phyloP scores from a whole-genome alignment of 805 yeast genomes.

The Candida qinlingensis region DNA sequence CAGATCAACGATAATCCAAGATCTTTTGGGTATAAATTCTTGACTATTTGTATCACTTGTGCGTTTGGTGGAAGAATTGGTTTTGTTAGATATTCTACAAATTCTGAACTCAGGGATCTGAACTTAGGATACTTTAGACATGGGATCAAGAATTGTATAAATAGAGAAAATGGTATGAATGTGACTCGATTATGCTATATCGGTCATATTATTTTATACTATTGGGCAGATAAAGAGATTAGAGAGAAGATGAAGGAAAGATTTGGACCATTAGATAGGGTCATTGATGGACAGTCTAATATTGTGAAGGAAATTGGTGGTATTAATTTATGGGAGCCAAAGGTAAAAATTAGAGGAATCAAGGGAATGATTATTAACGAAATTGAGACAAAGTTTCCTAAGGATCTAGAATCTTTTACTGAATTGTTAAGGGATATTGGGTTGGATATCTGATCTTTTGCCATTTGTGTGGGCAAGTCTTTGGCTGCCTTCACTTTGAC shows the following conservation, averaged over 20 bases:
- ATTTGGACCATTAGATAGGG: slow-evolving; percentile 5
- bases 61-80: slow-evolving; percentile 15
- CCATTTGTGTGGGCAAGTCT: too few species aligned
- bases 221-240: slow-evolving; percentile 1
- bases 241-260: not conserved
- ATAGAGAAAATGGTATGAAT: not conserved
- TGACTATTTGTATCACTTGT: slow-evolving; percentile 8
- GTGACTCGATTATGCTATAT: slow-evolving; percentile 5
- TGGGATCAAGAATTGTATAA: not conserved
- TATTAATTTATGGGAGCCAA: slow-evolving; percentile 6
- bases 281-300: not conserved
- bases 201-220: slow-evolving; percentile 8
- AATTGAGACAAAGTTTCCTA: not conserved
- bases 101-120: not conserved
- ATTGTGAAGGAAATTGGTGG: slow-evolving; percentile 6
- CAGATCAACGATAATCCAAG: not conserved
- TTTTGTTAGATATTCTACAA: not conserved
- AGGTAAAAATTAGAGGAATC: not conserved
- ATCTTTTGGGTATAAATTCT: slow-evolving; percentile 9
- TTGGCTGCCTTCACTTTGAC: too few species aligned
- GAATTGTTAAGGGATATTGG: not conserved
- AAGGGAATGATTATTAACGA: not conserved
- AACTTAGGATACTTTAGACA: not conserved
- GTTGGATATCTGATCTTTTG: not conserved
- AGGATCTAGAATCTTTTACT: not conserved